These are phyloP conservation scores for Boletus reticulatus DNA, from an alignment of 768 basidiomycete genomes.

Conservation along the genomic window DNA sequence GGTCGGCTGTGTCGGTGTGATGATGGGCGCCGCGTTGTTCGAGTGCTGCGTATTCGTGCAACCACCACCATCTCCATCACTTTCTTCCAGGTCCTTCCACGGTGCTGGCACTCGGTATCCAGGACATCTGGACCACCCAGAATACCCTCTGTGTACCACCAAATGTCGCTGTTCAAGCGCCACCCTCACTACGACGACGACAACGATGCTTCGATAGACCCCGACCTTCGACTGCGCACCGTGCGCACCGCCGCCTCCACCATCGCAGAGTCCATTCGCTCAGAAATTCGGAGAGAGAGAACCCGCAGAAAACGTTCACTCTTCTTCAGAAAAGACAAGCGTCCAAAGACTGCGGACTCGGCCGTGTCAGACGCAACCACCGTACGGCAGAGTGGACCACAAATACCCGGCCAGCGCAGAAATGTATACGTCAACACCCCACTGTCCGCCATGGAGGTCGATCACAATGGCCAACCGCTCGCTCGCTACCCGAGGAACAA, in stretches of 20 bases:
- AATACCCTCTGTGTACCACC: slow-evolving; percentile 21
- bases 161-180: slow-evolving; percentile 40
- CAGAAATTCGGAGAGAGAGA: slow-evolving; percentile 67
- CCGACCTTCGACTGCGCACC: slow-evolving; percentile 82
- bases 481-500: slow-evolving; percentile 87
- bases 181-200: slow-evolving; percentile 51
- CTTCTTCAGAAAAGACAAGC: slow-evolving; percentile 60
- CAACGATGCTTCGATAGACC: slow-evolving; percentile 71
- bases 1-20: not conserved
- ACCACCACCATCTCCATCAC: not conserved
- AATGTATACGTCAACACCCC: slow-evolving; percentile 82
- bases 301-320: slow-evolving; percentile 49
- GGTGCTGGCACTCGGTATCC: slow-evolving; percentile 27
- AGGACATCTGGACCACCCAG: not conserved
- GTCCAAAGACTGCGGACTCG: slow-evolving; percentile 32
- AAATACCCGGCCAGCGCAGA: slow-evolving; percentile 54
- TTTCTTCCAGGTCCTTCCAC: slow-evolving; percentile 7
- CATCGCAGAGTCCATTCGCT: slow-evolving; percentile 80
- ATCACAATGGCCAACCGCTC: slow-evolving; percentile 71
- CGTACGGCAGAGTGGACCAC: slow-evolving; percentile 13
- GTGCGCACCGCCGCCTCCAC: slow-evolving; percentile 93
- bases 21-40: not conserved
- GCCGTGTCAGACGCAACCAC: slow-evolving; percentile 28
- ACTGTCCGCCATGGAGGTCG: slow-evolving; percentile 61
- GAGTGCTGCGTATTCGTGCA: not conserved